Evolutionary conservation across 2,329 filamentous ascomycete species (phyloP).

Genomic region (Zymoseptoria brevis): DNA sequence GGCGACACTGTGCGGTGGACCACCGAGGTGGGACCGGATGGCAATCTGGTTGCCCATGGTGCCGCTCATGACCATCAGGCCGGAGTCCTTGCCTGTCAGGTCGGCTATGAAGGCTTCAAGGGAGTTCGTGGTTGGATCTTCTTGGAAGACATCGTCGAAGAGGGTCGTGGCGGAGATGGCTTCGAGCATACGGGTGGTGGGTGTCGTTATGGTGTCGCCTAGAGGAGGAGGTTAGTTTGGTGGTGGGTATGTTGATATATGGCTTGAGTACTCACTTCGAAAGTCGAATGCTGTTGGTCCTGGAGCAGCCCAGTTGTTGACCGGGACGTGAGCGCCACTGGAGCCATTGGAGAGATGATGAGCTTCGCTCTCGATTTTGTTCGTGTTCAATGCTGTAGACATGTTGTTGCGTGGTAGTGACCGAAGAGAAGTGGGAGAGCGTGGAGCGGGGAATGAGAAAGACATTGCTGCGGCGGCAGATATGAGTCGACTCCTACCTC

Average conservation of each 20-base stretch:
- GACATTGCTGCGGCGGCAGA: neutral
- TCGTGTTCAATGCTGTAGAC: slow-evolving; percentile 7
- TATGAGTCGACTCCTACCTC: slow-evolving; percentile 1
- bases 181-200: slow-evolving; percentile 70
- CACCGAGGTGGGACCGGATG: slow-evolving; percentile 65
- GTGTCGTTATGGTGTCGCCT: slow-evolving; percentile 62
- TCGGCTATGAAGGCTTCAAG: slow-evolving; percentile 68
- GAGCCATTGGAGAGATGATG: slow-evolving; percentile 7
- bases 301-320: slow-evolving; percentile 33
- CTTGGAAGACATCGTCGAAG: slow-evolving; percentile 73
- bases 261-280: slow-evolving; percentile 33
- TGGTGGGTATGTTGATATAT: no score
- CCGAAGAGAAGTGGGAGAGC: neutral
- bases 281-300: slow-evolving; percentile 51
- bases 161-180: slow-evolving; percentile 69
- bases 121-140: slow-evolving; percentile 68
- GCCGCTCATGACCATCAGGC: slow-evolving; percentile 75
- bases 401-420: slow-evolving; percentile 3
- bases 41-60: slow-evolving; percentile 90
- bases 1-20: slow-evolving; percentile 72
- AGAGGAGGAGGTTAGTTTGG: neutral
- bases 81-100: slow-evolving; percentile 67
- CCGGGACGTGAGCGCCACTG: slow-evolving; percentile 12
- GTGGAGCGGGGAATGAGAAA: neutral
- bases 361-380: slow-evolving; percentile 9